Evolutionary conservation across 192 early-diverging fungal species (phyloP).

Genomic region (Rhizoclosmatium globosum): DNA sequence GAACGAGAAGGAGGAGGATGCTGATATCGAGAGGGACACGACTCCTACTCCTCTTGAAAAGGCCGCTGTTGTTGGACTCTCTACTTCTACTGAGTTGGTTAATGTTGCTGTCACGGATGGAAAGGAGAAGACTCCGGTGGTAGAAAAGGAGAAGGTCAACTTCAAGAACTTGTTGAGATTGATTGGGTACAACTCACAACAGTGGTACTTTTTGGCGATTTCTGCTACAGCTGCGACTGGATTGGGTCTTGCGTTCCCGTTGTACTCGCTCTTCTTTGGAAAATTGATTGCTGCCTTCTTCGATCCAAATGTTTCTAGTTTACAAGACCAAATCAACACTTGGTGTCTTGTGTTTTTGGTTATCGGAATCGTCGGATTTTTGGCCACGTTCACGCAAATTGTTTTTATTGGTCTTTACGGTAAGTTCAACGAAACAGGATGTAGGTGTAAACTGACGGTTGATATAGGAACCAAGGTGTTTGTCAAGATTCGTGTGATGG

Average conservation of each 20-base stretch:
- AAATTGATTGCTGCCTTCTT: slow-evolving; percentile 48
- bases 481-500: slow-evolving; percentile 59
- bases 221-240: slow-evolving; percentile 6
- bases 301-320: slow-evolving; percentile 2
- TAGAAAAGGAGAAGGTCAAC: slow-evolving; percentile 14
- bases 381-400: slow-evolving; percentile 61
- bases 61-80: background rate
- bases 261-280: slow-evolving; percentile 71
- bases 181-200: slow-evolving; percentile 13
- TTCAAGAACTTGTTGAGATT: slow-evolving; percentile 6
- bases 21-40: background rate
- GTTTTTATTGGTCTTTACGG: slow-evolving; percentile 69
- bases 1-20: slow-evolving; percentile 8
- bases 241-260: slow-evolving; percentile 52
- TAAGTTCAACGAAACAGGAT: slow-evolving; percentile 60
- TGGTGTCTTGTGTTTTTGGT: slow-evolving; percentile 67
- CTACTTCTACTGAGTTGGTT: background rate
- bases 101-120: background rate
- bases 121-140: background rate
- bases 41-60: background rate
- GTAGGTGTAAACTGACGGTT: background rate
- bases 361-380: slow-evolving; percentile 57
- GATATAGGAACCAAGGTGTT: slow-evolving; percentile 14
- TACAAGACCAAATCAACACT: slow-evolving; percentile 48
- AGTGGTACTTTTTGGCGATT: slow-evolving; percentile 13